These are phyloP conservation scores for Meripilus lineatus DNA, from an alignment of 1,284 basidiomycete species.

Conservation along the genomic window DNA sequence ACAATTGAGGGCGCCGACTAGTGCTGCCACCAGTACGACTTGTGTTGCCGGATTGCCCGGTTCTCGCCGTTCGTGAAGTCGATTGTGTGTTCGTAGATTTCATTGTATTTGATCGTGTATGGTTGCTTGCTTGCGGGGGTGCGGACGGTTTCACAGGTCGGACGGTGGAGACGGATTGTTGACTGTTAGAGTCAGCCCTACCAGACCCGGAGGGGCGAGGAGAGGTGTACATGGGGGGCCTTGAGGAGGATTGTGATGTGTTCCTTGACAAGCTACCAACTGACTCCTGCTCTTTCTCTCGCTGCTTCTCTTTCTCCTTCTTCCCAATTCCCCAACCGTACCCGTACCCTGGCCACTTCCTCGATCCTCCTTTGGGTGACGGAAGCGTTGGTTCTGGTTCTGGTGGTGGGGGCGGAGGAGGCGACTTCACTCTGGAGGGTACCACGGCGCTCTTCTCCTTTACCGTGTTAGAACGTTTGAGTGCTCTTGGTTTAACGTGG, in stretches of 20 bases:
- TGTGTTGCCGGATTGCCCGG: slow-evolving; percentile 9
- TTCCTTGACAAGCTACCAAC: slow-evolving; percentile 21
- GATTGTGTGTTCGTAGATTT: slow-evolving; percentile 21
- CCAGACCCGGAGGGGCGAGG: slow-evolving; percentile 33
- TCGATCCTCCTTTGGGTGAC: slow-evolving; percentile 47
- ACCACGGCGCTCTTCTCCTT: slow-evolving; percentile 15
- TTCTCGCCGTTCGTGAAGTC: slow-evolving; percentile 7
- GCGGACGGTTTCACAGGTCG: slow-evolving; percentile 12
- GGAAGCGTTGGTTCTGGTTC: slow-evolving; percentile 33
- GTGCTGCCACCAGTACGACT: slow-evolving; percentile 12
- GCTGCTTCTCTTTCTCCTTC: slow-evolving; percentile 42
- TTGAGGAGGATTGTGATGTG: slow-evolving; percentile 24
- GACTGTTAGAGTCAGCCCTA: slow-evolving; percentile 14
- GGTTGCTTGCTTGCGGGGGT: slow-evolving; percentile 13
- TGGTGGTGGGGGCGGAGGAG: slow-evolving; percentile 32
- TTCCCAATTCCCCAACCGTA: slow-evolving; percentile 69
- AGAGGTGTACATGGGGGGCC: slow-evolving; percentile 35
- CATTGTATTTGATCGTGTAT: slow-evolving; percentile 24
- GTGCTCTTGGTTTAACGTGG: slow-evolving; percentile 18
- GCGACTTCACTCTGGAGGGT: too few species aligned
- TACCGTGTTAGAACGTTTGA: slow-evolving; percentile 22
- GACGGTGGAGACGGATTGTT: too few species aligned
- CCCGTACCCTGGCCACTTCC: slow-evolving; percentile 41
- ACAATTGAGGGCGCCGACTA: slow-evolving; percentile 37
- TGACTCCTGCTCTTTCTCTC: slow-evolving; percentile 29